These are phyloP conservation scores for Usnea hakonensis DNA, from an alignment of 495 filamentous ascomycete genomes.

Conservation along the genomic window DNA sequence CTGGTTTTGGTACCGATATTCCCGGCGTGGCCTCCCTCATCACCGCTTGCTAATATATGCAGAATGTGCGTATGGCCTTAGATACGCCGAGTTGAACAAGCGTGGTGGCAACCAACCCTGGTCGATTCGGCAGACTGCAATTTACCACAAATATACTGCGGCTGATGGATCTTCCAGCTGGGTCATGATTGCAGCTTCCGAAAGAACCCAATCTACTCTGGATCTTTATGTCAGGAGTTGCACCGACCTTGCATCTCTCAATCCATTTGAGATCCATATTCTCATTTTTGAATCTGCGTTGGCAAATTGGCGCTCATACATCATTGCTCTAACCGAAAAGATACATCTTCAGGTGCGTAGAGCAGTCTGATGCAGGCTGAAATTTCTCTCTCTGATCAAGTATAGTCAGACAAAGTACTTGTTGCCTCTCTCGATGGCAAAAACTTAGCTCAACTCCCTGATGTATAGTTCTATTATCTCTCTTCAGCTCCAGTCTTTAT, in stretches of 20 bases:
- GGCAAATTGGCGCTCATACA: conserved; percentile 22
- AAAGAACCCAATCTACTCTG: neutral
- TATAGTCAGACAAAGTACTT: conserved; percentile 13
- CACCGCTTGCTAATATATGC: too few relatives aligned
- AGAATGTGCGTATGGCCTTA: neutral
- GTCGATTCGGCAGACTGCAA: neutral
- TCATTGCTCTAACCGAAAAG: conserved; percentile 14
- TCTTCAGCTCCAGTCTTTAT: too few relatives aligned
- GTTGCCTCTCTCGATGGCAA: conserved; percentile 3
- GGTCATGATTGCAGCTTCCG: neutral
- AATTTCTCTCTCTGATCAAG: too few relatives aligned
- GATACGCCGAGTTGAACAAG: neutral
- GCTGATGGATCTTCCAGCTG: neutral
- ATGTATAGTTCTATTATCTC: too few relatives aligned
- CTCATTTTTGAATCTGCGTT: conserved; percentile 16
- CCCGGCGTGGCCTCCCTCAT: too few relatives aligned
- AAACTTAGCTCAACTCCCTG: neutral
- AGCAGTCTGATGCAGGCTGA: too few relatives aligned
- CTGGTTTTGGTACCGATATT: conserved; percentile 12
- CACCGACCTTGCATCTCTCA: neutral
- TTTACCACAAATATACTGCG: neutral
- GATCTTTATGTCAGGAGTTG: neutral
- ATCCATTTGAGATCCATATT: neutral
- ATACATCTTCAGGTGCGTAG: conserved; percentile 12
- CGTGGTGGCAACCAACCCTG: neutral